These are phyloP conservation scores for Salvia splendens DNA, from an alignment of 257 asterid genomes.

Conservation along the genomic window DNA sequence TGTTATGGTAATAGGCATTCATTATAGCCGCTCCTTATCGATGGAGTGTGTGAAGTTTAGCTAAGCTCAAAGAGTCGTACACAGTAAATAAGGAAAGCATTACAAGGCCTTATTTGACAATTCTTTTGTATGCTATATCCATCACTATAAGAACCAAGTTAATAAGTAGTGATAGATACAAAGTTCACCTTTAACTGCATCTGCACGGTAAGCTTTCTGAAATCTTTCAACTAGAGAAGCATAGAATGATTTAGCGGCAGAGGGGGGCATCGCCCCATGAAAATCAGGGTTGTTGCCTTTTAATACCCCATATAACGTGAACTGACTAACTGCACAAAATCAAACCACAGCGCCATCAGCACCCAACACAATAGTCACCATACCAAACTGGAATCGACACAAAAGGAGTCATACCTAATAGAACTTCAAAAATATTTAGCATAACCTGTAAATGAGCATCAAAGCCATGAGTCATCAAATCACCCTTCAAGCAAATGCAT, in stretches of 20 bases:
- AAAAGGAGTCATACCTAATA: conserved; percentile 53
- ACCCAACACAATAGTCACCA: conserved; percentile 12
- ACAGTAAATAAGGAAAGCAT: conserved; percentile 1
- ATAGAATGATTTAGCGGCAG: conserved; percentile 68
- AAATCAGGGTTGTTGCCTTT: conserved; percentile 97
- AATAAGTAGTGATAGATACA: neutral
- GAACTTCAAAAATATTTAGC: conserved; percentile 74
- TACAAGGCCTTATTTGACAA: neutral
- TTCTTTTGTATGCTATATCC: neutral
- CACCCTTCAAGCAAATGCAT: conserved; percentile 29
- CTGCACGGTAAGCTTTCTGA: conserved; percentile 67
- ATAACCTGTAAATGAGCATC: conserved; percentile 63
- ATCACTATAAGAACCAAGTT: neutral
- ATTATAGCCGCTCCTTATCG: no score
- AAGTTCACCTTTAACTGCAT: conserved; percentile 65
- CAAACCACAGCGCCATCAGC: conserved; percentile 17
- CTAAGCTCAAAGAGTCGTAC: neutral
- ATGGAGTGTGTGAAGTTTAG: no score
- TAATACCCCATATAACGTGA: conserved; percentile 76
- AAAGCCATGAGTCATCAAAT: conserved; percentile 14
- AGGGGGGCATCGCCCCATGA: conserved; percentile 97
- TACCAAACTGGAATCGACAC: neutral
- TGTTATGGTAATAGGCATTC: no score
- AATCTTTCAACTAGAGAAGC: conserved; percentile 74
- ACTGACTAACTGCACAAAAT: conserved; percentile 80